Evolutionary conservation across 1,284 basidiomycete species (phyloP).

Genomic region (Ceratobasidium sp.): DNA sequence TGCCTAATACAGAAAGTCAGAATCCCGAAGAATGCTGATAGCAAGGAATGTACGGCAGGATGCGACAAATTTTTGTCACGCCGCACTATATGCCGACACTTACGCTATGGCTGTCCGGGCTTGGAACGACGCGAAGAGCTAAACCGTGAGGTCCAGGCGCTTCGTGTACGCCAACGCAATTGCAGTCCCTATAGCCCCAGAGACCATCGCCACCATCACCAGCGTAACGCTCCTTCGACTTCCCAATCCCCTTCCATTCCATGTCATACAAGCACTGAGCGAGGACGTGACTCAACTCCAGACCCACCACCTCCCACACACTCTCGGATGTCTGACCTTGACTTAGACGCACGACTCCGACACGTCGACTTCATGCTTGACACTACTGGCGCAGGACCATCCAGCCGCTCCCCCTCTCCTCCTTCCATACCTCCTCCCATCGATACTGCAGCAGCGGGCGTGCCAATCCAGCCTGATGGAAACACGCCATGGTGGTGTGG

Average conservation of each 20-base stretch:
- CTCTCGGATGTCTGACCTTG: neutral
- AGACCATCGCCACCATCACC: too few species aligned
- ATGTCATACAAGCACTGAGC: neutral
- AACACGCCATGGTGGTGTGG: too few species aligned
- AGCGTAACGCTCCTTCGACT: neutral
- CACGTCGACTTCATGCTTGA: constrained; percentile 2
- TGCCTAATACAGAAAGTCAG: too few species aligned
- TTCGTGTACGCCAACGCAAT: too few species aligned
- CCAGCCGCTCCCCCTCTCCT: neutral
- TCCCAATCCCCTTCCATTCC: neutral
- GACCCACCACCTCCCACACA: neutral
- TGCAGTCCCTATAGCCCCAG: too few species aligned
- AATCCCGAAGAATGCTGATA: too few species aligned
- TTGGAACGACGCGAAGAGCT: neutral
- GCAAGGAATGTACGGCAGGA: neutral
- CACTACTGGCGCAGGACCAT: neutral
- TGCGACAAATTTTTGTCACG: neutral
- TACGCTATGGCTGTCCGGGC: neutral
- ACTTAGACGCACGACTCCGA: neutral
- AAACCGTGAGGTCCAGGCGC: too few species aligned
- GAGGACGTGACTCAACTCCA: neutral
- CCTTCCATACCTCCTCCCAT: neutral
- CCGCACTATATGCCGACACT: neutral
- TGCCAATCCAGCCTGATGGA: too few species aligned
- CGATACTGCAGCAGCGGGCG: neutral